Conservation (phyloP, 2,329 filamentous ascomycete species). For the Fusarium chuoi region DNA sequence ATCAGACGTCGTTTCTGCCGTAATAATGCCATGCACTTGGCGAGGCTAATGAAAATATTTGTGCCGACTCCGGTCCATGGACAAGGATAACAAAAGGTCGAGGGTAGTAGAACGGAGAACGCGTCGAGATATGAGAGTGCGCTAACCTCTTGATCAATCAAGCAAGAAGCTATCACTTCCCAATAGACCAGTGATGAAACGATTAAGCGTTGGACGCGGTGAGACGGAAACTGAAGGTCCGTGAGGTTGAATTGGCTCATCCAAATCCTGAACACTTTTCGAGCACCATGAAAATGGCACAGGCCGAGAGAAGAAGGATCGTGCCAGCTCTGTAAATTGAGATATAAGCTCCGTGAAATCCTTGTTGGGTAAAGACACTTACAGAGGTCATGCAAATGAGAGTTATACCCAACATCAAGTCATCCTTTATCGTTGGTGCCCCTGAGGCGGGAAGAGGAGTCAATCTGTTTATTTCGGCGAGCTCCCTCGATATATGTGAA, state of each 20-base stretch:
- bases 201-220: constrained; percentile 2
- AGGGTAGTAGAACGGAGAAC: neutral
- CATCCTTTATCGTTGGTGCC: neutral
- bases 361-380: neutral
- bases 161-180: constrained; percentile 28
- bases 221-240: neutral
- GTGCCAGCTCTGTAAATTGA: constrained; percentile 12
- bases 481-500: constrained; percentile 1
- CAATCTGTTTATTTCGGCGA: neutral
- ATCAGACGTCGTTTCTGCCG: neutral
- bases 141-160: constrained; percentile 18
- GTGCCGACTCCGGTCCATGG: constrained; percentile 31
- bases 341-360: neutral
- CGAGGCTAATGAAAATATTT: constrained; percentile 3
- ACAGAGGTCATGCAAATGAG: constrained; percentile 35
- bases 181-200: constrained; percentile 32
- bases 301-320: constrained; percentile 11
- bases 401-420: constrained; percentile 18
- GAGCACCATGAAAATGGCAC: constrained; percentile 21
- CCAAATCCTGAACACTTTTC: constrained; percentile 23
- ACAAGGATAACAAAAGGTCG: neutral
- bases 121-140: constrained; percentile 19
- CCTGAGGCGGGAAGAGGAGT: no score
- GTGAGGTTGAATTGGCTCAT: neutral
- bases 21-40: neutral